Percentiles rank a stretch among this genome's conserved stretches.
Conservation (phyloP, 2,329 filamentous ascomycete species). For the Penicillium oxalicum region DNA sequence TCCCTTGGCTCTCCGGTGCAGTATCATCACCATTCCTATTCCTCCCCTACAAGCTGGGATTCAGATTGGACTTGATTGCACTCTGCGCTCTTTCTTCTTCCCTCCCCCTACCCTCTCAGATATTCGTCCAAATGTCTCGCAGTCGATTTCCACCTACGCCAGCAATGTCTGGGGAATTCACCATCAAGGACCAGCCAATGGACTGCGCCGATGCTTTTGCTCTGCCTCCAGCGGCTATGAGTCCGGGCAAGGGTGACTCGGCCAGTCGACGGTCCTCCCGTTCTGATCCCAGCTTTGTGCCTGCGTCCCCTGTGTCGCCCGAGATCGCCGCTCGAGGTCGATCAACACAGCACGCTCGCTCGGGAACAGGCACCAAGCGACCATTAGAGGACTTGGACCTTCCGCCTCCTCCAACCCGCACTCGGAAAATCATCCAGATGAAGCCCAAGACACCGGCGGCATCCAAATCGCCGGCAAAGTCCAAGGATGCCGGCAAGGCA, state of each 20-base stretch:
- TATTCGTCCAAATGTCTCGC: constrained; percentile 25
- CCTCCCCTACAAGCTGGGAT: too few species aligned
- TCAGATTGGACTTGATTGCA: background rate
- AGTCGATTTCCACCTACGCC: constrained; percentile 33
- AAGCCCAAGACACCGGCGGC: constrained; percentile 56
- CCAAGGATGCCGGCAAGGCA: constrained; percentile 23
- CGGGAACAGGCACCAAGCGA: constrained; percentile 35
- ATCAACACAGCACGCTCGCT: constrained; percentile 19
- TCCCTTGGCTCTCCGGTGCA: background rate
- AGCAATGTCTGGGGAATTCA: constrained; percentile 35
- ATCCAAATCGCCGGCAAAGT: constrained; percentile 37
- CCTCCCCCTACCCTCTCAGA: background rate
- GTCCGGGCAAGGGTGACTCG: constrained; percentile 18
- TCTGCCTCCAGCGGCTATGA: constrained; percentile 34
- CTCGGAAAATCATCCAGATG: constrained; percentile 98
- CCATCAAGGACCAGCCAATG: constrained; percentile 31
- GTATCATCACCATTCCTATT: background rate
- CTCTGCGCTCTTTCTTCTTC: background rate
- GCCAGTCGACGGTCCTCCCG: constrained; percentile 25
- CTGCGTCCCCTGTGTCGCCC: constrained; percentile 32
- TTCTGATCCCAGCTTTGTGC: constrained; percentile 27
- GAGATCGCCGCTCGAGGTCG: constrained; percentile 20
- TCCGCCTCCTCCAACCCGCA: constrained; percentile 84
- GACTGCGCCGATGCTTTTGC: constrained; percentile 31
- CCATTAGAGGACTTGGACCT: constrained; percentile 59